Evolutionary conservation across 1,139 yeast genomes (phyloP).

Genomic region (Zygotorulaspora mrakii): DNA sequence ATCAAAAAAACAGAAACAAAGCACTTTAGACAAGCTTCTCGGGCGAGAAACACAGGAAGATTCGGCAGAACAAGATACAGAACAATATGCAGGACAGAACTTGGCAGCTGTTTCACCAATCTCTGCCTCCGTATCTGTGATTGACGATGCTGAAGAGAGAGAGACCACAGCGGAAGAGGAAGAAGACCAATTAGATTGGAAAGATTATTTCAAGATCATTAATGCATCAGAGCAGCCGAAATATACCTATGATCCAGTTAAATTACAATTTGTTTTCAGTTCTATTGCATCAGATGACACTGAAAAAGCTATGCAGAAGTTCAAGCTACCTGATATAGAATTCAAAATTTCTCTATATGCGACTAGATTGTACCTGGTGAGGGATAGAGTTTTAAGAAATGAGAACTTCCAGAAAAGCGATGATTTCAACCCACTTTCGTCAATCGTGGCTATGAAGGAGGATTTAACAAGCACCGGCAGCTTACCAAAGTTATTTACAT

Average conservation of each 20-base stretch:
- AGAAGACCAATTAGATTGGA: conserved; percentile 51
- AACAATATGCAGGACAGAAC: neutral
- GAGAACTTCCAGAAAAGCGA: conserved; percentile 51
- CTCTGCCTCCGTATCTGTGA: neutral
- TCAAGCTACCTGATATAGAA: conserved; percentile 34
- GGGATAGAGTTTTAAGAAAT: conserved; percentile 71
- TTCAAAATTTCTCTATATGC: conserved; percentile 41
- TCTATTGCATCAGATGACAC: conserved; percentile 14
- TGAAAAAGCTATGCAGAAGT: conserved; percentile 6
- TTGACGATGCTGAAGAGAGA: conserved; percentile 23
- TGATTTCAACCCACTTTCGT: conserved; percentile 38
- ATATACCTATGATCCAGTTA: conserved; percentile 58
- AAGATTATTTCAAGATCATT: conserved; percentile 64
- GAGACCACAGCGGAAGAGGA: conserved; percentile 41
- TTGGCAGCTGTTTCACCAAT: neutral
- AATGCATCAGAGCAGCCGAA: conserved; percentile 65
- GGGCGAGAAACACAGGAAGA: neutral
- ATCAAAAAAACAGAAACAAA: conserved; percentile 26
- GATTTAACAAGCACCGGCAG: conserved; percentile 24
- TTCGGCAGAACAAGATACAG: neutral
- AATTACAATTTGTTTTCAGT: conserved; percentile 56
- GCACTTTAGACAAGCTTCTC: conserved; percentile 10
- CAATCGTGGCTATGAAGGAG: conserved; percentile 29
- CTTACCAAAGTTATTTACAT: conserved; percentile 22
- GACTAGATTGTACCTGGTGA: conserved; percentile 55